Conservation (phyloP, 129 eudicot genomes). For the Flaveria bidentis region DNA sequence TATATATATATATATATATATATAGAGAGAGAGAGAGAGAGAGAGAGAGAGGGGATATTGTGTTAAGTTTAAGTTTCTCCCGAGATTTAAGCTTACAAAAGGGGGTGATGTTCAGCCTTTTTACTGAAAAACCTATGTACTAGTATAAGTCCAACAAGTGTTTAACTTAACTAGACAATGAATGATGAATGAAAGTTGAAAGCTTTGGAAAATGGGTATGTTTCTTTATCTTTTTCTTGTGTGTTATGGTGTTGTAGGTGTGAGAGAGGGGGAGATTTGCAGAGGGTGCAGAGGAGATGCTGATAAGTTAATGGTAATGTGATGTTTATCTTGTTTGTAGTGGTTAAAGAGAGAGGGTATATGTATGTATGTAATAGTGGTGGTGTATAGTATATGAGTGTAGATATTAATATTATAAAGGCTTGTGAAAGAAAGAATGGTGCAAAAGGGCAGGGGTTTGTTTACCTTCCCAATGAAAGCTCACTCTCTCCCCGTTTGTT, state of each 20-base stretch:
- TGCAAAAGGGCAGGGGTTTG: slow-evolving; percentile 12
- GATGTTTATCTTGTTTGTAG: slow-evolving; percentile 39
- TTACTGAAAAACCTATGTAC: slow-evolving; percentile 67
- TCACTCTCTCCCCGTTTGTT: slow-evolving; percentile 64
- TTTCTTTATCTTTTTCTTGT: slow-evolving; percentile 21
- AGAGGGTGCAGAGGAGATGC: slow-evolving; percentile 27
- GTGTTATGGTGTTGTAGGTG: slow-evolving; percentile 19
- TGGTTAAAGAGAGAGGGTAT: slow-evolving; percentile 7
- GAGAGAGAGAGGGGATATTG: not conserved
- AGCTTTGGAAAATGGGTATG: slow-evolving; percentile 36
- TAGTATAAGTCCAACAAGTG: slow-evolving; percentile 13
- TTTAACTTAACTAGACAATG: slow-evolving; percentile 9
- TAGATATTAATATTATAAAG: not conserved
- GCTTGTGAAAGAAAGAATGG: slow-evolving; percentile 31
- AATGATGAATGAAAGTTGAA: slow-evolving; percentile 30
- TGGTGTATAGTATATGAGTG: not conserved
- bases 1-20: no score
- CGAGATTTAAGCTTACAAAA: slow-evolving; percentile 69
- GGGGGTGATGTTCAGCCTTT: slow-evolving; percentile 51
- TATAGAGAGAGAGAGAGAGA: no score
- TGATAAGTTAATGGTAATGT: slow-evolving; percentile 31
- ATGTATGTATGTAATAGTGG: not conserved
- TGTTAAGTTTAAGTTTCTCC: slow-evolving; percentile 42
- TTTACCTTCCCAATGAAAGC: slow-evolving; percentile 87
- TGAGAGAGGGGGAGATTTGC: slow-evolving; percentile 20